Conservation (phyloP, 805 yeast genomes). For the Saitoella complicata region DNA sequence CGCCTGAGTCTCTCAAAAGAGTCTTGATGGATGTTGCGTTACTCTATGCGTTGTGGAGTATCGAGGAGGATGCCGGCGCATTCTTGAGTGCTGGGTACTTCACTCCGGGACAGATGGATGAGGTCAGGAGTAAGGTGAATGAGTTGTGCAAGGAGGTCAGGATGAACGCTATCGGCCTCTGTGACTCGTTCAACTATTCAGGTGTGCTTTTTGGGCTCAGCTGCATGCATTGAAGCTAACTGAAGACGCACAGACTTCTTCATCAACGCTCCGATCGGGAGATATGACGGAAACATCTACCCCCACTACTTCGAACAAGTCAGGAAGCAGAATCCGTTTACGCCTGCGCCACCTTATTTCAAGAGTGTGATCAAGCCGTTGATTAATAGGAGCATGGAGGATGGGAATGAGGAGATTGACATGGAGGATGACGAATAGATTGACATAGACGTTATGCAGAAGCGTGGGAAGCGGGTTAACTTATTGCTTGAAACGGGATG, state of each 20-base stretch:
- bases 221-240: too few species aligned
- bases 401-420: slow-evolving; percentile 10
- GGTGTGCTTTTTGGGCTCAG: too few species aligned
- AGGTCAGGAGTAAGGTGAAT: slow-evolving; percentile 28
- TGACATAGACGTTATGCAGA: too few species aligned
- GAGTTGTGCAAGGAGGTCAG: slow-evolving; percentile 36
- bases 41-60: slow-evolving; percentile 46
- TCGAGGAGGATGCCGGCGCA: slow-evolving; percentile 54
- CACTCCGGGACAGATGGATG: slow-evolving; percentile 31
- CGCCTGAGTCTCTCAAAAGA: slow-evolving; percentile 29
- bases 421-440: slow-evolving; percentile 7
- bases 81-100: slow-evolving; percentile 52
- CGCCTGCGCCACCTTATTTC: slow-evolving; percentile 47
- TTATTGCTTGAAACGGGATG: too few species aligned
- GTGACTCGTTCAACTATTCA: slow-evolving; percentile 62
- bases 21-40: slow-evolving; percentile 39
- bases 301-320: slow-evolving; percentile 53
- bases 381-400: slow-evolving; percentile 18
- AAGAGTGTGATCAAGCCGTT: slow-evolving; percentile 22
- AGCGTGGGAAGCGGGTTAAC: too few species aligned
- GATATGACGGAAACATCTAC: slow-evolving; percentile 68
- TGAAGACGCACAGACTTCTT: slow-evolving; percentile 41
- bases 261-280: slow-evolving; percentile 71
- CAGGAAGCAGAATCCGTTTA: slow-evolving; percentile 32
- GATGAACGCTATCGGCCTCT: slow-evolving; percentile 55